Percentiles rank a stretch among this genome's conserved stretches.
Evolutionary conservation across 257 asterid species (phyloP).

Genomic region (Solanum medicagineum): DNA sequence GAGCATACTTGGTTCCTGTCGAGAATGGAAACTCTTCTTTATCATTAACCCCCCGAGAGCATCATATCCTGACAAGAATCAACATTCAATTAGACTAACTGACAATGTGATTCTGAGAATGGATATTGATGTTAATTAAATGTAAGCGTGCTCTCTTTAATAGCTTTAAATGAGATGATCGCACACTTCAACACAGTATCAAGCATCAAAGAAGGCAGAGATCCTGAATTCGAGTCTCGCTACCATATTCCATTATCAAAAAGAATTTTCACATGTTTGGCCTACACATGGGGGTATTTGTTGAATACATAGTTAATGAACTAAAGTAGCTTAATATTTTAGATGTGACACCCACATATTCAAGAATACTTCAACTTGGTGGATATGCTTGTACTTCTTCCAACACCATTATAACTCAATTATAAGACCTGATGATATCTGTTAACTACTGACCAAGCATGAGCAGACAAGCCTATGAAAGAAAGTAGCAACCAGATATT

Average conservation of each 20-base stretch:
- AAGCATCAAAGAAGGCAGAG: not conserved
- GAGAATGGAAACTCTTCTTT: conserved; percentile 50
- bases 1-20: conserved; percentile 51
- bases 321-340: not conserved
- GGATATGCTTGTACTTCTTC: not conserved
- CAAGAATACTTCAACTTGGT: not conserved
- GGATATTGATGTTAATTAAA: not conserved
- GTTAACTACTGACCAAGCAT: not conserved
- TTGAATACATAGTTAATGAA: not conserved
- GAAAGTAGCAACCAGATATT: not conserved
- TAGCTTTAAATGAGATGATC: not conserved
- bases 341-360: not conserved
- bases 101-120: not conserved
- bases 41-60: conserved; percentile 38
- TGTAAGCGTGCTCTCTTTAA: not conserved
- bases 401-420: not conserved
- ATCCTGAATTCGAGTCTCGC: not conserved
- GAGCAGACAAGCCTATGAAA: not conserved
- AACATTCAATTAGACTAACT: not conserved
- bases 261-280: not conserved
- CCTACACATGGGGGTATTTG: not conserved
- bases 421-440: not conserved
- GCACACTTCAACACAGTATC: not conserved
- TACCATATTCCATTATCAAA: not conserved
- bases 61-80: conserved; percentile 30